phyloP scores from a whole-genome alignment of 2,329 filamentous ascomycete genomes.

The Calonectria hongkongensis region DNA sequence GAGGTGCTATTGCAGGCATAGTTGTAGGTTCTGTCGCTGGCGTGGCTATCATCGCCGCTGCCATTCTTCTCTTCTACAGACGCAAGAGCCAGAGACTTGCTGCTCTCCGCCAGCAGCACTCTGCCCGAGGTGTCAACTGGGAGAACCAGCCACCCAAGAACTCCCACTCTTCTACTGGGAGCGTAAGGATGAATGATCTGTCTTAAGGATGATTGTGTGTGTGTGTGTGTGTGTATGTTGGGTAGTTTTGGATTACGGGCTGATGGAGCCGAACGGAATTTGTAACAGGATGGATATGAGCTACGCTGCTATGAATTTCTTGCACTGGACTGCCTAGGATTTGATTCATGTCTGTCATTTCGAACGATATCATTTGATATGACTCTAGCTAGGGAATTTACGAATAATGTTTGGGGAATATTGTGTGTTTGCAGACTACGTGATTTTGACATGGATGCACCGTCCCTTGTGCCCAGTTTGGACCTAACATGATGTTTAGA shows the following conservation, averaged over 20 bases:
- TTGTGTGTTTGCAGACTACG: neutral
- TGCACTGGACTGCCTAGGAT: neutral
- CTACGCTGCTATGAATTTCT: conserved; percentile 25
- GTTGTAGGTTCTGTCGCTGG: conserved; percentile 82
- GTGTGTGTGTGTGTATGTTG: neutral
- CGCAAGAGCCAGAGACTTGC: conserved; percentile 47
- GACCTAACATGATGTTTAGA: neutral
- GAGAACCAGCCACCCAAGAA: conserved; percentile 37
- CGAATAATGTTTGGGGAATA: conserved; percentile 17
- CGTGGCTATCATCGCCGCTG: conserved; percentile 74
- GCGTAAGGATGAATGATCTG: conserved; percentile 35
- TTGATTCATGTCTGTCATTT: conserved; percentile 18
- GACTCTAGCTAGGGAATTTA: conserved; percentile 4
- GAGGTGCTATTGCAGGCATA: conserved; percentile 84
- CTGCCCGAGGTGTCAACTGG: conserved; percentile 41
- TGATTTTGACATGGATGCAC: neutral
- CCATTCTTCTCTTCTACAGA: conserved; percentile 74
- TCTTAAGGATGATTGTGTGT: neutral
- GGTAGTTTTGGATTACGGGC: neutral
- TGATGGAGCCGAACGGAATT: neutral
- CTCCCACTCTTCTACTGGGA: conserved; percentile 33
- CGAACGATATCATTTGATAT: neutral
- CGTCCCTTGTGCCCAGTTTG: neutral
- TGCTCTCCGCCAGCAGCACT: conserved; percentile 37
- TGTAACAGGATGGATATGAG: conserved; percentile 23